phyloP scores from a whole-genome alignment of 345 rosid genomes.

The Limnanthes douglasii region DNA sequence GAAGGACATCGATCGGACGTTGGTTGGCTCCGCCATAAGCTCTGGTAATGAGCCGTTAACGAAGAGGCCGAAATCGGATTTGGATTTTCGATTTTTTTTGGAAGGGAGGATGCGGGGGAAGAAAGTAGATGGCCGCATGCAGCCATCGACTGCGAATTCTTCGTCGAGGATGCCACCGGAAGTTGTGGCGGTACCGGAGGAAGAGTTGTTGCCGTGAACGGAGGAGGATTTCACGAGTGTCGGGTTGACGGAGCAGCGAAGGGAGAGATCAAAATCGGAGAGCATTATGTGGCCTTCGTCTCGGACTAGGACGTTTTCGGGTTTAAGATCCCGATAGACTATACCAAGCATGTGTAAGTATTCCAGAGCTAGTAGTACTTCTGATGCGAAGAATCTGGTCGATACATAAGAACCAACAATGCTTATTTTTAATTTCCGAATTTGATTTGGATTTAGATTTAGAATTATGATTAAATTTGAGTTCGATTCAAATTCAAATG shows the following conservation, averaged over 20 bases:
- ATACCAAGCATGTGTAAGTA: constrained; percentile 93
- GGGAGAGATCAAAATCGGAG: constrained; percentile 81
- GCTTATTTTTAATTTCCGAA: too few species aligned
- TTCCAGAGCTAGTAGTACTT: constrained; percentile 78
- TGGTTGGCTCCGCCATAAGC: constrained; percentile 88
- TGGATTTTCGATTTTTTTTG: constrained; percentile 69
- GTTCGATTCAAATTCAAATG: too few species aligned
- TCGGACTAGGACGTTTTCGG: constrained; percentile 77
- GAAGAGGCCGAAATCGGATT: constrained; percentile 58
- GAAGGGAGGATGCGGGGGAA: constrained; percentile 67
- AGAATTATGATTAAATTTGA: too few species aligned
- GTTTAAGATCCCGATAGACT: constrained; percentile 82
- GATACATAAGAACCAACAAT: constrained; percentile 1
- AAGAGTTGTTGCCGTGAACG: constrained; percentile 12
- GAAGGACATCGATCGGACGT: constrained; percentile 85
- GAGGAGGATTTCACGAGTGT: constrained; percentile 87
- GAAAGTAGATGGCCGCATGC: constrained; percentile 61
- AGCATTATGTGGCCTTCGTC: constrained; percentile 91
- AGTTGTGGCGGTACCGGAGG: constrained; percentile 9
- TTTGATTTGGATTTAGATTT: too few species aligned
- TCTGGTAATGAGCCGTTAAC: constrained; percentile 65
- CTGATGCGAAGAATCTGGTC: constrained; percentile 80
- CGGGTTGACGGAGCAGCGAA: constrained; percentile 77
- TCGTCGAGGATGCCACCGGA: constrained; percentile 42
- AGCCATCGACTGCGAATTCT: constrained; percentile 41